Conservation (phyloP, 2,329 filamentous ascomycete species). For the Ilyonectria robusta region DNA sequence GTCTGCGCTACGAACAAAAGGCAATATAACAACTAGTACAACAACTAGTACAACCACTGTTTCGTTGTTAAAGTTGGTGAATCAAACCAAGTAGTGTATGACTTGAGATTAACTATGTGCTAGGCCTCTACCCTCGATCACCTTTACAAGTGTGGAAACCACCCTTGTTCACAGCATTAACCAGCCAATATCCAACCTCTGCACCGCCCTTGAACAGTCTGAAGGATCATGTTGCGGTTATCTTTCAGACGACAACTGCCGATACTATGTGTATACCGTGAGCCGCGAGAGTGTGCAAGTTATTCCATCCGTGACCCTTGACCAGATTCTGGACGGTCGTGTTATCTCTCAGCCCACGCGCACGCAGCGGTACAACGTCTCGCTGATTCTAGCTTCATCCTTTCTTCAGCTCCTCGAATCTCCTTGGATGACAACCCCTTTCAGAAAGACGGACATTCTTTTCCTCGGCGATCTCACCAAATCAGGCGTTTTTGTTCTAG, state of each 20-base stretch:
- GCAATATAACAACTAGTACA: no score
- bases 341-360: slow-evolving; percentile 28
- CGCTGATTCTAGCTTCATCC: slow-evolving; percentile 44
- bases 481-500: background rate
- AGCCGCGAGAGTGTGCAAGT: background rate
- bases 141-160: background rate
- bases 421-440: slow-evolving; percentile 39
- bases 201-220: background rate
- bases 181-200: background rate
- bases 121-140: background rate
- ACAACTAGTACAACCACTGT: background rate
- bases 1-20: no score
- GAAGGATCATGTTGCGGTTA: background rate
- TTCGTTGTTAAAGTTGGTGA: background rate
- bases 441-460: slow-evolving; percentile 38
- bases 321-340: slow-evolving; percentile 15
- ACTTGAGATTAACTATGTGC: background rate
- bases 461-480: background rate
- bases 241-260: background rate
- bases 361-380: slow-evolving; percentile 38
- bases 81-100: background rate
- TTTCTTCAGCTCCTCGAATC: slow-evolving; percentile 47
- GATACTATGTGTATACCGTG: slow-evolving; percentile 14
- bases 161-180: background rate
- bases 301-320: slow-evolving; percentile 11